Base-by-base conservation (phyloP, 148 eudicot genomes). In the Cornus suecica region DNA sequence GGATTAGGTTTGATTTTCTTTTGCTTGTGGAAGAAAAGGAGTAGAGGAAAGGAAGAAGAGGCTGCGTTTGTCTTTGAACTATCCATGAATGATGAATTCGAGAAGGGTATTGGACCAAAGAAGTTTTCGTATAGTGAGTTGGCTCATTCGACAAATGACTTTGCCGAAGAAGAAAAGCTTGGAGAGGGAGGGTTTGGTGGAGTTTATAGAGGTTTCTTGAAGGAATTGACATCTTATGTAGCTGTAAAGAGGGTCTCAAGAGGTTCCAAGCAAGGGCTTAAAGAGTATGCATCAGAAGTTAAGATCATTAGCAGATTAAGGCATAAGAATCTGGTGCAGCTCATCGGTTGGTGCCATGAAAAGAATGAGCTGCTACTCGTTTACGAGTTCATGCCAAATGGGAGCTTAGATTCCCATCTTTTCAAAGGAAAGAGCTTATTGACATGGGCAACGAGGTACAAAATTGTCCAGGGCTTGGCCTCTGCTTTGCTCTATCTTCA, bases 201-300 rank as follows among this genome's bases (percentile, higher is more conserved):
- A 0, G 83, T 81, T 42, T 71, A 81, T 26, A 42, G 32, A 69
- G 77, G 78, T 3, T 79, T 68, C 26, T 1, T 79, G 4, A 45
- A 20, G 68, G 80, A 76, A 10, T 10, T 45, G 62, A 52, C 68
- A 14, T 48, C 25, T 0, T 31, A 51, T 58, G 58, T 81, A 23
- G 83, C 80, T 27, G 83, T 81, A 7, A 76, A 76, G 68, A 81
- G 74, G 54, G 73, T 81, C 27, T 81, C 80, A 24, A 72, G 63
- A 0, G 68, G 28, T 10, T 76, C 80, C 5, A 72, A 66, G 16
- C 80, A 81, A 34, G 83, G 80, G 26, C 20, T 72, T 2, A 76
- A 81, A 45, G 83, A 81, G 74, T 81, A 81, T 31, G 73, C 80
- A 66, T 76, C 83, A 15, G 83, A 81, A 73, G 80, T 81, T 62